Percentiles rank a stretch among this genome's conserved stretches.
phyloP scores from a whole-genome alignment of 2,329 filamentous ascomycete species.

The Spiromastix sp. region DNA sequence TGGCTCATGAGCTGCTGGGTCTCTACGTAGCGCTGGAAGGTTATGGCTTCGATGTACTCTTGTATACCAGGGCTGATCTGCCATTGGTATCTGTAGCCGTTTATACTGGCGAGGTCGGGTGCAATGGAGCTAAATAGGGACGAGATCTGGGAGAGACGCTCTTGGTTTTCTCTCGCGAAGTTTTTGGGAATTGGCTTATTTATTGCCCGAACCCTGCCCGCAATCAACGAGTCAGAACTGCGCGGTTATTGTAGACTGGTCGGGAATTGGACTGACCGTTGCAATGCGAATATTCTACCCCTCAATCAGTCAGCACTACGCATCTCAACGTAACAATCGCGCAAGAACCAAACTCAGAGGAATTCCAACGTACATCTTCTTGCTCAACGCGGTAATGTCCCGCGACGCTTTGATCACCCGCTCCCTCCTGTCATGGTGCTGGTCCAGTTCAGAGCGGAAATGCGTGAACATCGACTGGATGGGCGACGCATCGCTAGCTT shows the following conservation, averaged over 20 bases:
- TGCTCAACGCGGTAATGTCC: conserved; percentile 87
- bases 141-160: conserved; percentile 60
- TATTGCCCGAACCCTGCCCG: conserved; percentile 28
- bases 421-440: conserved; percentile 88
- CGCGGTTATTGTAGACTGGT: conserved; percentile 18
- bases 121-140: conserved; percentile 58
- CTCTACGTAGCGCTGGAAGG: conserved; percentile 78
- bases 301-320: too few species aligned
- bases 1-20: conserved; percentile 64
- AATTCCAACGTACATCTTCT: conserved; percentile 84
- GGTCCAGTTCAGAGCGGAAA: conserved; percentile 80
- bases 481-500: conserved; percentile 9
- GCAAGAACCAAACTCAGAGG: too few species aligned
- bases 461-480: conserved; percentile 65
- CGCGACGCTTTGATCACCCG: conserved; percentile 81
- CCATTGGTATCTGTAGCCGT: conserved; percentile 69
- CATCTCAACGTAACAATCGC: too few species aligned
- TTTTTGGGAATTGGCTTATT: conserved; percentile 48
- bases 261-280: conserved; percentile 47
- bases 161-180: conserved; percentile 59
- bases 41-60: conserved; percentile 86
- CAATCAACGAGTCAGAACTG: conserved; percentile 5
- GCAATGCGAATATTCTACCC: conserved; percentile 68
- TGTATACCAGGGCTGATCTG: conserved; percentile 74
- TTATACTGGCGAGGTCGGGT: conserved; percentile 65